Conservation (phyloP, 164 flowering plant species). For the Santalum album region DNA sequence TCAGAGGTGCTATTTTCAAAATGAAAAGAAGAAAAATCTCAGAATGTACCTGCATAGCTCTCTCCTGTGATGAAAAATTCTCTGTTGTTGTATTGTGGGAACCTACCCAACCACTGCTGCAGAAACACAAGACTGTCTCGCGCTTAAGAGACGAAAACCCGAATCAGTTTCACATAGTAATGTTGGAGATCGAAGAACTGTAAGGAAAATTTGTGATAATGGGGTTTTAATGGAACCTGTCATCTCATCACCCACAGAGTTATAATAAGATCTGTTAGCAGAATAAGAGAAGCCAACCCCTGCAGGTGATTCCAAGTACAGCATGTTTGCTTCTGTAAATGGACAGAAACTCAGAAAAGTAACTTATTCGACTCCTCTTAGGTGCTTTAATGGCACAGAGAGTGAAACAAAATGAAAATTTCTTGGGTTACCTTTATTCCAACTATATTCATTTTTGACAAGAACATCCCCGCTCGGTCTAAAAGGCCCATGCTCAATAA, state of each 20-base stretch:
- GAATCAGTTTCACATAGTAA: not conserved
- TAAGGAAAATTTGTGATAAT: no score
- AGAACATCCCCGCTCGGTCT: not conserved
- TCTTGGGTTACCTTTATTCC: slow-evolving; percentile 1
- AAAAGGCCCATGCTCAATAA: not conserved
- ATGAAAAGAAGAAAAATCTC: not conserved
- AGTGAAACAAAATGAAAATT: no score
- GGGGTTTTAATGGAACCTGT: no score
- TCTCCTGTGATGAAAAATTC: slow-evolving; percentile 34
- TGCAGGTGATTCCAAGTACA: slow-evolving; percentile 1
- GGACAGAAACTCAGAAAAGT: no score
- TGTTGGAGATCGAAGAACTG: not conserved
- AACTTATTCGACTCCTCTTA: no score
- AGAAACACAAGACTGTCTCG: slow-evolving; percentile 26
- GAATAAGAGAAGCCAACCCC: slow-evolving; percentile 1
- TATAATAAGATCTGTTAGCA: not conserved
- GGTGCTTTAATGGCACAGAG: no score
- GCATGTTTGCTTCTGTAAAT: slow-evolving; percentile 1
- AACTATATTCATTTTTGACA: slow-evolving; percentile 1
- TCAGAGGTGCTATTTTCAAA: no score
- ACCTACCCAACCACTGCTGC: slow-evolving; percentile 23
- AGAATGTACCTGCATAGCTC: slow-evolving; percentile 32
- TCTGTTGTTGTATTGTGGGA: slow-evolving; percentile 28
- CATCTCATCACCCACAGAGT: not conserved
- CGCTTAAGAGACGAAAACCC: slow-evolving; percentile 9